Evolutionary conservation across 345 rosid species (phyloP).

Genomic region (Nephelium lappaceum): DNA sequence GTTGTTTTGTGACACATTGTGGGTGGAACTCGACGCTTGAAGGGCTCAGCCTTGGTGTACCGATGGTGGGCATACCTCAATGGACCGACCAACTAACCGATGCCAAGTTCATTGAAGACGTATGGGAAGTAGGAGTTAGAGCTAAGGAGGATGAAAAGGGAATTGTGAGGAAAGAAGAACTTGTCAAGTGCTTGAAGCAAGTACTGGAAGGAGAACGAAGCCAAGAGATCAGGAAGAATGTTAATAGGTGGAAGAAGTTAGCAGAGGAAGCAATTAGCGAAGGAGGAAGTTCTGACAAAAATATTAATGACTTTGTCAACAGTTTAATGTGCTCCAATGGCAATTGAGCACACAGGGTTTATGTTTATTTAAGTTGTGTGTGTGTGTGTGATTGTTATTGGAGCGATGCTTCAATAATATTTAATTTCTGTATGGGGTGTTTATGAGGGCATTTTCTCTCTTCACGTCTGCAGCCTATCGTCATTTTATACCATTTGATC

Average conservation of each 20-base stretch:
- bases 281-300: conserved; percentile 63
- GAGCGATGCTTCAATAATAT: no score
- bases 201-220: conserved; percentile 64
- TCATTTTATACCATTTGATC: no score
- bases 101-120: conserved; percentile 62
- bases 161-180: conserved; percentile 56
- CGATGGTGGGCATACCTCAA: conserved; percentile 67
- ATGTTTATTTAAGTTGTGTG: no score
- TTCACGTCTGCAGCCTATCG: no score
- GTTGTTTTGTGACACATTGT: conserved; percentile 73
- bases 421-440: no score
- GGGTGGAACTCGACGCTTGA: conserved; percentile 83
- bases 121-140: conserved; percentile 67
- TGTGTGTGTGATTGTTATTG: no score
- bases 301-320: conserved; percentile 52
- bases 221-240: conserved; percentile 44
- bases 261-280: conserved; percentile 53
- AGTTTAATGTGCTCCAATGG: conserved; percentile 13
- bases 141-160: conserved; percentile 55
- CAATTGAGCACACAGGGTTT: no score
- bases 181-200: conserved; percentile 54
- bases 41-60: conserved; percentile 68
- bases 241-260: conserved; percentile 52
- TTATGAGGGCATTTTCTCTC: no score
- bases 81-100: conserved; percentile 72